Base-by-base conservation (phyloP, 805 yeast genomes). In the Blastobotrys peoriensis region DNA sequence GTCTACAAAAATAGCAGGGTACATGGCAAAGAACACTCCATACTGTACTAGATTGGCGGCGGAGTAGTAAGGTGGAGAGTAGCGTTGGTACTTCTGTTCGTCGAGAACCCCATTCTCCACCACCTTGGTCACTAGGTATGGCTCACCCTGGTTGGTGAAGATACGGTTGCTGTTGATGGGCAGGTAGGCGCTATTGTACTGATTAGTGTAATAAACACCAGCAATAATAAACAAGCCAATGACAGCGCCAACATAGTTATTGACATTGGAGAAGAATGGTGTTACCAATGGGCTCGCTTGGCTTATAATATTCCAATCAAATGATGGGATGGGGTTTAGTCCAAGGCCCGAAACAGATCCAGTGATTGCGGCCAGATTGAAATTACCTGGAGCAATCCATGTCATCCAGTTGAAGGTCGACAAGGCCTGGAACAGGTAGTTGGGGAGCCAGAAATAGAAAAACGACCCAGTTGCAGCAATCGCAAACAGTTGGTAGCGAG, bases 41-140 rank as follows among this genome's bases (percentile, higher is more conserved):
- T 78, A 79, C 17, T 69, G 56, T 5, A 44, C 48, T 40, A 46
- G 36, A 27, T 42, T 46, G 19, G 49, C 83, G 5, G 86, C 84
- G 19, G 77, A 57, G 57, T 77, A 79, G 59, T 72, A 80, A 6
- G 86, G 86, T 5, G 84, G 82, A 1, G 85, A 79, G 63, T 81
- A 81, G 5, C 62, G 59, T 55, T 73, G 62, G 60, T 80, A 81
- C 6, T 66, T 75, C 5, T 59, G 62, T 41, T 65, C 62, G 53
- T 73, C 67, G 48, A 80, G 68, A 1, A 28, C 16, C 3, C 46
- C 46, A 10, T 43, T 18, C 78, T 68, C 19, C 54, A 56, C 58
- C 21, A 80, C 67, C 38, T 70, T 59, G 16, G 69, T 67, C 34
- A 79, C 75, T 19, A 73, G 64, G 57, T 69, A 80, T 0, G 66